Conservation (phyloP, 2,329 filamentous ascomycete species). For the Dactylonectria macrodidyma region DNA sequence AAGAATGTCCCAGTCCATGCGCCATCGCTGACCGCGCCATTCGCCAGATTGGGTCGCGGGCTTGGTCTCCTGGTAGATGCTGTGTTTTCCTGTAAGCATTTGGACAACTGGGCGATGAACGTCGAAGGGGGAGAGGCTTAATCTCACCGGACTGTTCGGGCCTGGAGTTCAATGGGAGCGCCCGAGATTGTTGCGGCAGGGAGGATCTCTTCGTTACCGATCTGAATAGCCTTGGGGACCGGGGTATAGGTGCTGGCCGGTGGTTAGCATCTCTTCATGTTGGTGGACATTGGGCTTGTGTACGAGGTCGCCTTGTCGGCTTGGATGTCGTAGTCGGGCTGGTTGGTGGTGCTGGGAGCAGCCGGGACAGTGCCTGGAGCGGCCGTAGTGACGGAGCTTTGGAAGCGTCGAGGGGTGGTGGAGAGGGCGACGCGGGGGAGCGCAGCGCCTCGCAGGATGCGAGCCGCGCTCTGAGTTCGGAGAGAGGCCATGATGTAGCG, state of each 20-base stretch:
- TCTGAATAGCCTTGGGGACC: constrained; percentile 89
- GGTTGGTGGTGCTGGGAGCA: constrained; percentile 66
- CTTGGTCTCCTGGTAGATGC: constrained; percentile 93
- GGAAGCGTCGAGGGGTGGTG: constrained; percentile 67
- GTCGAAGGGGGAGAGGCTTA: background rate
- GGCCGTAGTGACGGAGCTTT: constrained; percentile 65
- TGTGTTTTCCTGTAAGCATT: constrained; percentile 55
- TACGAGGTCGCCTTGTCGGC: constrained; percentile 95
- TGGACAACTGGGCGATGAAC: background rate
- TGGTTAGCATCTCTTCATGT: constrained; percentile 37
- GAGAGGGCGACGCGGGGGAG: constrained; percentile 56
- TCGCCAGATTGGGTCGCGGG: constrained; percentile 96
- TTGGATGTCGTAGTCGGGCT: constrained; percentile 85
- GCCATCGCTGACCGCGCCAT: constrained; percentile 89
- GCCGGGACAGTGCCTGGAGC: constrained; percentile 56
- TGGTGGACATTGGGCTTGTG: constrained; percentile 33
- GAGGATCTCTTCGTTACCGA: constrained; percentile 87
- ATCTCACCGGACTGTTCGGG: constrained; percentile 89
- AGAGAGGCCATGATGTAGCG: constrained; percentile 74
- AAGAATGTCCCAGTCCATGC: constrained; percentile 98
- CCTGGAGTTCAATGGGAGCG: constrained; percentile 93
- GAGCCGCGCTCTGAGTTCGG: constrained; percentile 68
- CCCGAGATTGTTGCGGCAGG: constrained; percentile 91
- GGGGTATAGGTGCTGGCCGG: constrained; percentile 85
- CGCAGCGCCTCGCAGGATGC: constrained; percentile 65